These are phyloP conservation scores for Triticum turgidum DNA, from an alignment of 176 grass and related monocot species.

Conservation along the genomic window DNA sequence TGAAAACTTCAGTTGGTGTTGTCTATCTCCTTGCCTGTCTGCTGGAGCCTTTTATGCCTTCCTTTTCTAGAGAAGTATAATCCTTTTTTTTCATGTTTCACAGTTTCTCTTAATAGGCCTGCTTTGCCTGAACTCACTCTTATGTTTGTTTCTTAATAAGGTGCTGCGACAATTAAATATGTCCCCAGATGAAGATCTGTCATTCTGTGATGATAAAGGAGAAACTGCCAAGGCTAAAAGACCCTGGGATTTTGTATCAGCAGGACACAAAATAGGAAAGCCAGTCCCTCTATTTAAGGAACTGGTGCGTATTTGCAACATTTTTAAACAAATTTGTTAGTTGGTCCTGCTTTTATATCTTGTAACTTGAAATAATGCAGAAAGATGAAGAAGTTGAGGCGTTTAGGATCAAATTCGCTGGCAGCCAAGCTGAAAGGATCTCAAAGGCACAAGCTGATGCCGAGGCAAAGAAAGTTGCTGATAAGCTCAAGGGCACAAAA, in stretches of 20 bases:
- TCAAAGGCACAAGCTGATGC: constrained; percentile 64
- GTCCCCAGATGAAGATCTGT: constrained; percentile 49
- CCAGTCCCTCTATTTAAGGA: constrained; percentile 92
- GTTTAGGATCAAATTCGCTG: constrained; percentile 72
- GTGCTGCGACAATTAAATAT: constrained; percentile 81
- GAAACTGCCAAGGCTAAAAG: constrained; percentile 59
- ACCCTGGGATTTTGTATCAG: constrained; percentile 78
- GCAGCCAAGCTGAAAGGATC: constrained; percentile 83
- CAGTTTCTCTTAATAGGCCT: not conserved
- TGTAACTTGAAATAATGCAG: constrained; percentile 46
- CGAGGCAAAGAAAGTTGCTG: constrained; percentile 61
- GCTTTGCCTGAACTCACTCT: not conserved
- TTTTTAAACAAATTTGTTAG: not conserved
- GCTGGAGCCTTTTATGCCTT: constrained; percentile 88
- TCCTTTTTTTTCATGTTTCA: not conserved
- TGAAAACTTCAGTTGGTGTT: constrained; percentile 92
- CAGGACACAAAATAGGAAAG: constrained; percentile 79
- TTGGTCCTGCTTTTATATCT: constrained; percentile 7
- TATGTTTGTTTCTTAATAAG: constrained; percentile 43
- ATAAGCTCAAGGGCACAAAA: constrained; percentile 77
- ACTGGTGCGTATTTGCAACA: constrained; percentile 50
- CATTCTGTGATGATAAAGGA: constrained; percentile 81
- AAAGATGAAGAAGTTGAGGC: constrained; percentile 75
- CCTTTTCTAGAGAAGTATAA: constrained; percentile 82
- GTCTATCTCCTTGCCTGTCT: constrained; percentile 92